A percentile compares a stretch with the other conserved stretches of the same genome.
These are phyloP conservation scores for Aureobasidium vineae DNA, from an alignment of 2,329 filamentous ascomycete species.

Conservation along the genomic window DNA sequence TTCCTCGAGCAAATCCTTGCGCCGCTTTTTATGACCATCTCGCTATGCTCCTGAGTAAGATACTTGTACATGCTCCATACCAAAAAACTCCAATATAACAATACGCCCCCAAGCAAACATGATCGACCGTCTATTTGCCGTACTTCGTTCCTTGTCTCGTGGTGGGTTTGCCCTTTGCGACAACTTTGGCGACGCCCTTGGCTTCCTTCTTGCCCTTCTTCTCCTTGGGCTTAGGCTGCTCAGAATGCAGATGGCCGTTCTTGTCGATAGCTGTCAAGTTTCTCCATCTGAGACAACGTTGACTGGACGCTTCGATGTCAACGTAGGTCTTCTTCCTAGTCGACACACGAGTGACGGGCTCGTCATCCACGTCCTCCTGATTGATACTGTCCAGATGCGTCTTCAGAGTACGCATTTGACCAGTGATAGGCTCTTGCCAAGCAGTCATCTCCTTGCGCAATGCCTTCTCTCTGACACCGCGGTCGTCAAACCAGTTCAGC, in stretches of 20 bases:
- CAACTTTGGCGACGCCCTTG: constrained; percentile 30
- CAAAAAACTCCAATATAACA: neutral
- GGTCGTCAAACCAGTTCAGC: constrained; percentile 82
- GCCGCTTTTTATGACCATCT: constrained; percentile 19
- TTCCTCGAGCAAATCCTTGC: constrained; percentile 16
- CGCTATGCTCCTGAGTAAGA: constrained; percentile 23
- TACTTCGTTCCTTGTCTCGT: constrained; percentile 39
- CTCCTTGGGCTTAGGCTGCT: constrained; percentile 30
- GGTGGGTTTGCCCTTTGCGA: constrained; percentile 41
- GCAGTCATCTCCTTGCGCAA: constrained; percentile 79
- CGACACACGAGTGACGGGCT: constrained; percentile 54
- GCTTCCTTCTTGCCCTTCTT: constrained; percentile 39
- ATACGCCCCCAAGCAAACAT: neutral
- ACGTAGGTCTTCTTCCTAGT: constrained; percentile 62
- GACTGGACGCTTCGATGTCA: constrained; percentile 52
- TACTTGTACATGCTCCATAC: constrained; percentile 22
- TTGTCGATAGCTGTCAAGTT: constrained; percentile 48
- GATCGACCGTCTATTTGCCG: constrained; percentile 12
- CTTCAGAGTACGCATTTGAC: constrained; percentile 77
- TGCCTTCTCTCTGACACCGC: constrained; percentile 81
- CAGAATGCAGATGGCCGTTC: constrained; percentile 36
- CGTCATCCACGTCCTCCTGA: constrained; percentile 49
- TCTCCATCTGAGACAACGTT: constrained; percentile 64
- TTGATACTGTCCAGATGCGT: constrained; percentile 63
- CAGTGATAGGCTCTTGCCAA: constrained; percentile 72